Percentiles rank a stretch among this genome's conserved stretches.
These are phyloP conservation scores for Candida boidinii DNA, from an alignment of 805 yeast species.

Conservation along the genomic window DNA sequence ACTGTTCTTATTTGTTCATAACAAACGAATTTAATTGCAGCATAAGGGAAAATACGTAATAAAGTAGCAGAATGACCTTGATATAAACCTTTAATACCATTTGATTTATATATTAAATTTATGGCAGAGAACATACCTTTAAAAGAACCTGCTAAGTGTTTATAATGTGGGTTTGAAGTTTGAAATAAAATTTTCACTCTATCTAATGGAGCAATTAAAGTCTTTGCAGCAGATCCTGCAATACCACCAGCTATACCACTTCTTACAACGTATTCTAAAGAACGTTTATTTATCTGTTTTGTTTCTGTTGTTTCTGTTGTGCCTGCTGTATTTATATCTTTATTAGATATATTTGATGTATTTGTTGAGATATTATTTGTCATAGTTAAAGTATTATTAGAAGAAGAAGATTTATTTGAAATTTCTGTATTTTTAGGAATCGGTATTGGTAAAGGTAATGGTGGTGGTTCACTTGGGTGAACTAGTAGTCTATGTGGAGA, in stretches of 20 bases:
- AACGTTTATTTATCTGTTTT: slow-evolving; percentile 48
- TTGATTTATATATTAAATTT: slow-evolving; percentile 49
- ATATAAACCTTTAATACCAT: slow-evolving; percentile 75
- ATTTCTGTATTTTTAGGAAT: too few relatives aligned
- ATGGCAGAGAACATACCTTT: slow-evolving; percentile 72
- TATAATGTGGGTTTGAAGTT: slow-evolving; percentile 85
- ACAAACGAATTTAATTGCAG: slow-evolving; percentile 93
- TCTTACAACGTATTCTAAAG: slow-evolving; percentile 68
- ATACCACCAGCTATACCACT: slow-evolving; percentile 92
- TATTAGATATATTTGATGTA: too few relatives aligned
- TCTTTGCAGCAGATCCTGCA: slow-evolving; percentile 95
- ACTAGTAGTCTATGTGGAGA: too few relatives aligned
- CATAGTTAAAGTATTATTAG: too few relatives aligned
- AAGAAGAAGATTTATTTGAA: too few relatives aligned
- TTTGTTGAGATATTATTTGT: too few relatives aligned
- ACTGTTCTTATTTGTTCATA: slow-evolving; percentile 84
- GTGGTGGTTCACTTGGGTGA: too few relatives aligned
- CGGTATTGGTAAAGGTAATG: too few relatives aligned
- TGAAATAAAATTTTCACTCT: slow-evolving; percentile 92
- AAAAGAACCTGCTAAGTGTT: slow-evolving; percentile 71
- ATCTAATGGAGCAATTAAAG: slow-evolving; percentile 91
- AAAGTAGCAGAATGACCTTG: slow-evolving; percentile 96
- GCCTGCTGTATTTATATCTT: too few relatives aligned
- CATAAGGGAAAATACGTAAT: slow-evolving; percentile 88
- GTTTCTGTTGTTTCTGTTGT: too few relatives aligned